phyloP scores from a whole-genome alignment of 495 filamentous ascomycete species.

The Penicillium mononematosum region DNA sequence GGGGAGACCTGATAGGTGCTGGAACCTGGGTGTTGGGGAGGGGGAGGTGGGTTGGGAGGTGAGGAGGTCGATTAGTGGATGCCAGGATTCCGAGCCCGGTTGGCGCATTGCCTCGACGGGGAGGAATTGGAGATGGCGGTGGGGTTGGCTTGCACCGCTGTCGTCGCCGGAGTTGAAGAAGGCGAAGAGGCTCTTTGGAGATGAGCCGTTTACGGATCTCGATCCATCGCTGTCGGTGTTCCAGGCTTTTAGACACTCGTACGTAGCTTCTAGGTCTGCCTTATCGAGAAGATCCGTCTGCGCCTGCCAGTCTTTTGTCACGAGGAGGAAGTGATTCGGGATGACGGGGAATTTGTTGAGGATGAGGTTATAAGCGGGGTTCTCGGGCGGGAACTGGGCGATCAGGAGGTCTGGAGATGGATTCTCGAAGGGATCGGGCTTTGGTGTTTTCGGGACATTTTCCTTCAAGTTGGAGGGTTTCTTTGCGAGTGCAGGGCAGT shows the following conservation, averaged over 20 bases:
- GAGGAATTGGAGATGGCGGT: slow-evolving; percentile 77
- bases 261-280: slow-evolving; percentile 64
- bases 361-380: slow-evolving; percentile 62
- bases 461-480: slow-evolving; percentile 59
- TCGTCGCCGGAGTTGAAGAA: slow-evolving; percentile 82
- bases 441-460: slow-evolving; percentile 35
- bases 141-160: slow-evolving; percentile 77
- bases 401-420: slow-evolving; percentile 63
- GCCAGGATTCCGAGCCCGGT: slow-evolving; percentile 45
- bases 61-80: slow-evolving; percentile 55
- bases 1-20: slow-evolving; percentile 41
- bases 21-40: slow-evolving; percentile 18
- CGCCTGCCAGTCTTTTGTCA: slow-evolving; percentile 61
- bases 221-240: slow-evolving; percentile 12
- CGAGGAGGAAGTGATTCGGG: slow-evolving; percentile 75
- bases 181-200: slow-evolving; percentile 55
- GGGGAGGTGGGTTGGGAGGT: slow-evolving; percentile 21
- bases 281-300: slow-evolving; percentile 69
- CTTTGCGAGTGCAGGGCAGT: slow-evolving; percentile 70
- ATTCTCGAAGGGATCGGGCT: slow-evolving; percentile 70
- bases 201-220: background rate
- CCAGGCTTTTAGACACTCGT: slow-evolving; percentile 65
- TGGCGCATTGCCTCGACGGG: slow-evolving; percentile 66
- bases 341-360: slow-evolving; percentile 84
- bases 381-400: slow-evolving; percentile 49